These are phyloP conservation scores for Aspergillus funiculosus DNA, from an alignment of 495 filamentous ascomycete genomes.

Conservation along the genomic window DNA sequence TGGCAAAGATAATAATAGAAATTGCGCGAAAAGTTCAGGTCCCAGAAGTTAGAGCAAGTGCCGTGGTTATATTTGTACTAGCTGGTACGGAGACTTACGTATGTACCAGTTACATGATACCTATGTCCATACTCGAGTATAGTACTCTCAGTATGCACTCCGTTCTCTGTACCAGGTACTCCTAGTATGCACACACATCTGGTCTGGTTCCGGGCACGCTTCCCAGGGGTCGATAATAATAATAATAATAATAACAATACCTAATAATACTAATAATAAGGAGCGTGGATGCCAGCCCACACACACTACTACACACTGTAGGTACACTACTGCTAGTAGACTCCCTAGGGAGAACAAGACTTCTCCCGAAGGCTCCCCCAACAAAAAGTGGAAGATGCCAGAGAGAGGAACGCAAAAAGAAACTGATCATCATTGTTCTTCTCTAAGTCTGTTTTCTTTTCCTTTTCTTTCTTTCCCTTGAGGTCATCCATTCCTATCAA, in stretches of 20 bases:
- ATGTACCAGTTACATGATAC: too few relatives aligned
- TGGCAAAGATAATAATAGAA: neutral
- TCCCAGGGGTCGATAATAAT: constrained; percentile 18
- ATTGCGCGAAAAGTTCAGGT: constrained; percentile 2
- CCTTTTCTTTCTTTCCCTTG: constrained; percentile 7
- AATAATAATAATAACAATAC: constrained; percentile 10
- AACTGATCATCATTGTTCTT: constrained; percentile 4
- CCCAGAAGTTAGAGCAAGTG: neutral
- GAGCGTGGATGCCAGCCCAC: constrained; percentile 16
- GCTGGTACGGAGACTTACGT: neutral
- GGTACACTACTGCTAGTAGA: constrained; percentile 1
- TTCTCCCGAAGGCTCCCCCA: neutral
- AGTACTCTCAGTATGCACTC: too few relatives aligned
- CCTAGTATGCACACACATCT: neutral
- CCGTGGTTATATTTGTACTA: neutral
- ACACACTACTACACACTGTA: neutral
- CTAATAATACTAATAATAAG: constrained; percentile 3
- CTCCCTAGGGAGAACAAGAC: neutral
- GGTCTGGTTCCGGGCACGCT: constrained; percentile 20
- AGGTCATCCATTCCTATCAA: constrained; percentile 14
- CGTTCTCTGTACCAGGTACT: too few relatives aligned
- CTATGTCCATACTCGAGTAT: too few relatives aligned
- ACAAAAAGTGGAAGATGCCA: neutral
- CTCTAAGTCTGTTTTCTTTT: constrained; percentile 6
- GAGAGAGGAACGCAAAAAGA: constrained; percentile 2